These are phyloP conservation scores for Thermochaetoides thermophila DNA, from an alignment of 495 filamentous ascomycete genomes.

Conservation along the genomic window DNA sequence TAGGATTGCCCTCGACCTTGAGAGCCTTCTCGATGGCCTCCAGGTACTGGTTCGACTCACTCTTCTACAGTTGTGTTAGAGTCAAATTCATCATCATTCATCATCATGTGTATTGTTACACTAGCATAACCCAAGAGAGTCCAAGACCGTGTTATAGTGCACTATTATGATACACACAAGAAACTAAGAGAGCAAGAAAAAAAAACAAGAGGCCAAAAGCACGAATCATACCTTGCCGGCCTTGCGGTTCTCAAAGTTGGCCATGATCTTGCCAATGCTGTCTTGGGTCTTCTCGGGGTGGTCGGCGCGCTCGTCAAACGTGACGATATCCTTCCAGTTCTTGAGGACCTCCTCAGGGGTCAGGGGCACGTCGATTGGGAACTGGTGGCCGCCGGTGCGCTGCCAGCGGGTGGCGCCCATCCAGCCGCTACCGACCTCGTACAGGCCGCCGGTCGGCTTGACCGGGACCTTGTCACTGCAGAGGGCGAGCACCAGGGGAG, in stretches of 20 bases:
- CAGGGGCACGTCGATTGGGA: constrained; percentile 77
- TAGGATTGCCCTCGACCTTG: constrained; percentile 52
- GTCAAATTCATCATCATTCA: too few relatives aligned
- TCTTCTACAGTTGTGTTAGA: too few relatives aligned
- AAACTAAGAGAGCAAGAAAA: constrained; percentile 4
- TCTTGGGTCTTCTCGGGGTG: constrained; percentile 68
- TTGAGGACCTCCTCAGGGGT: constrained; percentile 75
- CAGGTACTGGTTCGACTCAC: constrained; percentile 33
- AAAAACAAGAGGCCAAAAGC: constrained; percentile 9
- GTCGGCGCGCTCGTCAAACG: constrained; percentile 85
- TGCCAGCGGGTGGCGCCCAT: constrained; percentile 87
- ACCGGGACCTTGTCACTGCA: constrained; percentile 78
- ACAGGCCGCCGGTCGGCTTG: constrained; percentile 80
- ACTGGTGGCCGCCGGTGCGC: constrained; percentile 75
- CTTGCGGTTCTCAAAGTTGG: constrained; percentile 68
- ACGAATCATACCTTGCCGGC: constrained; percentile 37
- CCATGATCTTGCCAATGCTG: constrained; percentile 76
- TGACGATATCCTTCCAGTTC: constrained; percentile 63
- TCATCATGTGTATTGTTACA: constrained; percentile 10
- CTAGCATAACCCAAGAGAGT: too few relatives aligned
- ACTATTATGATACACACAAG: constrained; percentile 14
- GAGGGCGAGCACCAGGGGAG: constrained; percentile 76
- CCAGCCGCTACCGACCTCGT: constrained; percentile 94
- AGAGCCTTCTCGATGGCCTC: constrained; percentile 66
- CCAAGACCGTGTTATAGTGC: too few relatives aligned